Evolutionary conservation across 208 protist genomes (phyloP).

Genomic region (Leishmania martiniquensis): DNA sequence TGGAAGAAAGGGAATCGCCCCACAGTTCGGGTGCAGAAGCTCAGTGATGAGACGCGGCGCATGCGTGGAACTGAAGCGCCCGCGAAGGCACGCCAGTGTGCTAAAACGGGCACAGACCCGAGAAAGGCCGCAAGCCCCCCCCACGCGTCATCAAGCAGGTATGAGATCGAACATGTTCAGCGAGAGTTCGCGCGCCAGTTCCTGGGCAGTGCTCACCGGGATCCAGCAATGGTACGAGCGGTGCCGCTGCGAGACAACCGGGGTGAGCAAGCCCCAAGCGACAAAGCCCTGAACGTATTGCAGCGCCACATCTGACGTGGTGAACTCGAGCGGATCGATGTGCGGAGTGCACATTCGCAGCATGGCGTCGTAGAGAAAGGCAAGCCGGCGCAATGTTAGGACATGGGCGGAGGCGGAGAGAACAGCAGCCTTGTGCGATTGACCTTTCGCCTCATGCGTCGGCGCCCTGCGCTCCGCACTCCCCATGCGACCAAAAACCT

Average conservation of each 20-base stretch:
- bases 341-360: slow-evolving; percentile 63
- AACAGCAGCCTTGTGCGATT: slow-evolving; percentile 78
- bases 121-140: neutral
- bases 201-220: slow-evolving; percentile 70
- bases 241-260: slow-evolving; percentile 30
- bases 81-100: neutral
- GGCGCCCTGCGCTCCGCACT: slow-evolving; percentile 1
- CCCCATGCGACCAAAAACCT: slow-evolving; percentile 48
- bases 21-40: neutral
- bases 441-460: slow-evolving; percentile 35
- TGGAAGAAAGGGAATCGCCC: neutral
- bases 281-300: slow-evolving; percentile 72
- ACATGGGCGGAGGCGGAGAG: slow-evolving; percentile 64
- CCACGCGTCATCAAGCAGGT: slow-evolving; percentile 32
- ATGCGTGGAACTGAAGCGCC: neutral
- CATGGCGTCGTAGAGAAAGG: slow-evolving; percentile 68
- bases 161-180: slow-evolving; percentile 84
- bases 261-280: slow-evolving; percentile 77
- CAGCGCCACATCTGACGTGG: slow-evolving; percentile 48
- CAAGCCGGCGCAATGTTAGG: slow-evolving; percentile 49
- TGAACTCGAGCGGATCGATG: slow-evolving; percentile 80
- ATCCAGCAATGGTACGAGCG: slow-evolving; percentile 80
- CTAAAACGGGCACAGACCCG: neutral
- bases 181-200: slow-evolving; percentile 55
- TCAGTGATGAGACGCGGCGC: neutral